phyloP scores from a whole-genome alignment of 345 rosid species.

The Lepidium sativum region DNA sequence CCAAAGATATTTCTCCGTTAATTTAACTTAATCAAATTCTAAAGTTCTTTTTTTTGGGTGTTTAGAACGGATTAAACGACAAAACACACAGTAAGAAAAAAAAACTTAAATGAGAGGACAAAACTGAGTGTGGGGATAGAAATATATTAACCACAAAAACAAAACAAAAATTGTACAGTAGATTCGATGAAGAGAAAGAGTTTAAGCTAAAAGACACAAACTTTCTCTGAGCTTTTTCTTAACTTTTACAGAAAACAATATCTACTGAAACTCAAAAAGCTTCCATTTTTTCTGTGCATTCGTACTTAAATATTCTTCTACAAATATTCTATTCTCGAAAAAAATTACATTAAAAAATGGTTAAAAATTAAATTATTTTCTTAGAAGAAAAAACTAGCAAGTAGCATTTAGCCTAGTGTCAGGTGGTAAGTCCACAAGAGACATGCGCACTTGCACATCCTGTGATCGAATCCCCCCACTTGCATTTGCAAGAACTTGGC shows the following conservation, averaged over 20 bases:
- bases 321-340: constrained; percentile 4
- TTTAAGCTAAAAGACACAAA: constrained; percentile 13
- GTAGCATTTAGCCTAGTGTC: too few species aligned
- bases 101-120: background rate
- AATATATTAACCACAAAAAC: background rate
- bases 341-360: background rate
- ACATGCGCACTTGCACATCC: too few species aligned
- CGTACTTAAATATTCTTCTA: constrained; percentile 21
- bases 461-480: too few species aligned
- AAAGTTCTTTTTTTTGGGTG: background rate
- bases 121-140: constrained; percentile 1
- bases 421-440: too few species aligned
- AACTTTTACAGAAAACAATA: constrained; percentile 1
- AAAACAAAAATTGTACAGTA: background rate
- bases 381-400: too few species aligned
- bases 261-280: background rate
- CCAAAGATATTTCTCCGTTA: too few species aligned
- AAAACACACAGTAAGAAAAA: too few species aligned
- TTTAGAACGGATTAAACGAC: background rate
- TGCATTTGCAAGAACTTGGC: too few species aligned
- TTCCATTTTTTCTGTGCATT: constrained; percentile 12
- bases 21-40: background rate
- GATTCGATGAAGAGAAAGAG: background rate
- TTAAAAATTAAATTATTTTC: background rate
- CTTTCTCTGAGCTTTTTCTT: constrained; percentile 17